Evolutionary conservation across 306 rosid species (phyloP).

Genomic region (Senna tora): DNA sequence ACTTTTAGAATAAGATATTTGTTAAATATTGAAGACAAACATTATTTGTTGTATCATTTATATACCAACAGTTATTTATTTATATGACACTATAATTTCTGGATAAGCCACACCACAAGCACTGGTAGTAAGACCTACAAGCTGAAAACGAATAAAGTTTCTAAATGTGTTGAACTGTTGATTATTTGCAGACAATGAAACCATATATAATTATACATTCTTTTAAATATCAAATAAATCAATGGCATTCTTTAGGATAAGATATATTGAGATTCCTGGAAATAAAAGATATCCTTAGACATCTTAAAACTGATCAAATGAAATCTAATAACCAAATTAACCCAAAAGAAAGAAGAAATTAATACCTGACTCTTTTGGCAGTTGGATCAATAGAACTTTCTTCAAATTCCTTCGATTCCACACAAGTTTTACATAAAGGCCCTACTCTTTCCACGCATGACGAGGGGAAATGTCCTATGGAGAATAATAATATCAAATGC

Average conservation of each 20-base stretch:
- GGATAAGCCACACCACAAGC: neutral
- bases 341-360: constrained; percentile 12
- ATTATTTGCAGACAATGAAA: neutral
- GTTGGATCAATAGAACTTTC: constrained; percentile 40
- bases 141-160: neutral
- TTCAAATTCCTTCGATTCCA: constrained; percentile 54
- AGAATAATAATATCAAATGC: constrained; percentile 17
- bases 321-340: constrained; percentile 10
- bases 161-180: neutral
- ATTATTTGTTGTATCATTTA: neutral
- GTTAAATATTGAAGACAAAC: neutral
- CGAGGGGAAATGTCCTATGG: constrained; percentile 69
- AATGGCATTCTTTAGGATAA: neutral
- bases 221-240: neutral
- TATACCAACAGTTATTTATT: neutral
- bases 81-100: neutral
- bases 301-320: neutral
- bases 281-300: neutral
- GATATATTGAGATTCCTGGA: neutral
- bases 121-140: neutral
- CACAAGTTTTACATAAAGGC: constrained; percentile 74
- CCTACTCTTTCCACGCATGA: constrained; percentile 60
- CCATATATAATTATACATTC: neutral
- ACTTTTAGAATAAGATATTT: neutral
- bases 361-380: constrained; percentile 62